These are phyloP conservation scores for Trichoderma cornu-damae DNA, from an alignment of 2,329 filamentous ascomycete genomes.

Conservation along the genomic window DNA sequence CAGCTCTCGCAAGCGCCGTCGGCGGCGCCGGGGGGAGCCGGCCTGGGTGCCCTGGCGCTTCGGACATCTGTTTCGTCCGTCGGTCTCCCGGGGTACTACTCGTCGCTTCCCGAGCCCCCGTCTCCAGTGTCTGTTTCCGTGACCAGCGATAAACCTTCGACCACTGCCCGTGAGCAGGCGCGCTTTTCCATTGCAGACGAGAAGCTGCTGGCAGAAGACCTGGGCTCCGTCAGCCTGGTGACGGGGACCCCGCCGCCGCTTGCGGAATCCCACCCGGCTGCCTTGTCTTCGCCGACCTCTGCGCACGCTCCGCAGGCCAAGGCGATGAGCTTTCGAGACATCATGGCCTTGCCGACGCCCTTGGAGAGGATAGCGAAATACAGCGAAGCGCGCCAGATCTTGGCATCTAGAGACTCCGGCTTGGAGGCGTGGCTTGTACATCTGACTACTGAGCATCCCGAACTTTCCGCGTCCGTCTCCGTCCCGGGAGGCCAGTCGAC, in stretches of 20 bases:
- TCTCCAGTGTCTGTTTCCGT: conserved; percentile 40
- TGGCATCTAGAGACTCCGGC: conserved; percentile 68
- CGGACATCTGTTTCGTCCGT: conserved; percentile 25
- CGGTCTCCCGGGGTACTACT: conserved; percentile 23
- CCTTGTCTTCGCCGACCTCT: conserved; percentile 23
- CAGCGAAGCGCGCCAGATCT: conserved; percentile 64
- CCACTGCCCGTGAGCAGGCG: conserved; percentile 24
- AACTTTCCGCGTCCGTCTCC: conserved; percentile 27
- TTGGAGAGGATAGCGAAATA: conserved; percentile 69
- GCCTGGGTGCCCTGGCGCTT: conserved; percentile 20
- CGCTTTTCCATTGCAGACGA: conserved; percentile 43
- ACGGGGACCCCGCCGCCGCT: conserved; percentile 37
- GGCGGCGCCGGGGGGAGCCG: conserved; percentile 17
- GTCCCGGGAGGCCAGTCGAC: conserved; percentile 20
- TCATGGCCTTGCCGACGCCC: conserved; percentile 61
- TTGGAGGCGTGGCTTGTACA: conserved; percentile 54
- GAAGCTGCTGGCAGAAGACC: conserved; percentile 34
- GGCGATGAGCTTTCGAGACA: conserved; percentile 66
- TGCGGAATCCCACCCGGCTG: conserved; percentile 37
- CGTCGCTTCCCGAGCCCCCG: conserved; percentile 35
- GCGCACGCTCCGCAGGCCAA: conserved; percentile 21
- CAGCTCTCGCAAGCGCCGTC: conserved; percentile 7
- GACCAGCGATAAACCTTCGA: conserved; percentile 29
- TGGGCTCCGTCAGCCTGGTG: conserved; percentile 32
- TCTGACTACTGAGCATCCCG: conserved; percentile 44